Percentiles rank a stretch among this genome's conserved stretches.
Evolutionary conservation across 805 yeast species (phyloP).

Genomic region (Monosporozyma siamensis): DNA sequence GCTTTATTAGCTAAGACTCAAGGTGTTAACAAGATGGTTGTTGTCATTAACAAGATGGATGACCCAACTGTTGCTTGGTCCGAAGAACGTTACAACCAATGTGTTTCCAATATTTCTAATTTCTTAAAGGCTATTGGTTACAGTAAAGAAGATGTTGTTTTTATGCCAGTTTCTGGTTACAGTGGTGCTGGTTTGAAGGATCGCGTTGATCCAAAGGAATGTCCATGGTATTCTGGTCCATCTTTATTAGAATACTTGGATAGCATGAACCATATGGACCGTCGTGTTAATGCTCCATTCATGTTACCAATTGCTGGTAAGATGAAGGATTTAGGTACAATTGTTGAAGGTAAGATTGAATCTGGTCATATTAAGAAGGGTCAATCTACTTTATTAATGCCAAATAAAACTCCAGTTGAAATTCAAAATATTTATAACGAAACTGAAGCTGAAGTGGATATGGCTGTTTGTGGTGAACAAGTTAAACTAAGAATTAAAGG

Average conservation of each 20-base stretch:
- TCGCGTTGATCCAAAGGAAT: constrained; percentile 55
- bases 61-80: constrained; percentile 97
- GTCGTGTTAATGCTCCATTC: constrained; percentile 89
- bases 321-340: constrained; percentile 94
- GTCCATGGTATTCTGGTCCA: constrained; percentile 95
- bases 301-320: constrained; percentile 94
- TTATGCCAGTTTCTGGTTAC: constrained; percentile 97
- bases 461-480: constrained; percentile 94
- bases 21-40: constrained; percentile 90
- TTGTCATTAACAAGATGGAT: constrained; percentile 97
- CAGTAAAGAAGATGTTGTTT: constrained; percentile 73
- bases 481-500: constrained; percentile 89
- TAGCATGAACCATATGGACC: constrained; percentile 65
- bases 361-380: constrained; percentile 87
- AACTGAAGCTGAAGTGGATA: constrained; percentile 86
- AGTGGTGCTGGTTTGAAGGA: constrained; percentile 96
- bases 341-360: constrained; percentile 97
- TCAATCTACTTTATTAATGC: constrained; percentile 75
- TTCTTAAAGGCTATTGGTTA: constrained; percentile 89
- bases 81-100: constrained; percentile 90
- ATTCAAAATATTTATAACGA: constrained; percentile 84
- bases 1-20: constrained; percentile 96
- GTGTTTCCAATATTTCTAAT: constrained; percentile 68
- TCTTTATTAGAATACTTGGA: constrained; percentile 85
- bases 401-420: constrained; percentile 76